Evolutionary conservation across 2,329 filamentous ascomycete species (phyloP).

Genomic region (Escovopsis sp.): DNA sequence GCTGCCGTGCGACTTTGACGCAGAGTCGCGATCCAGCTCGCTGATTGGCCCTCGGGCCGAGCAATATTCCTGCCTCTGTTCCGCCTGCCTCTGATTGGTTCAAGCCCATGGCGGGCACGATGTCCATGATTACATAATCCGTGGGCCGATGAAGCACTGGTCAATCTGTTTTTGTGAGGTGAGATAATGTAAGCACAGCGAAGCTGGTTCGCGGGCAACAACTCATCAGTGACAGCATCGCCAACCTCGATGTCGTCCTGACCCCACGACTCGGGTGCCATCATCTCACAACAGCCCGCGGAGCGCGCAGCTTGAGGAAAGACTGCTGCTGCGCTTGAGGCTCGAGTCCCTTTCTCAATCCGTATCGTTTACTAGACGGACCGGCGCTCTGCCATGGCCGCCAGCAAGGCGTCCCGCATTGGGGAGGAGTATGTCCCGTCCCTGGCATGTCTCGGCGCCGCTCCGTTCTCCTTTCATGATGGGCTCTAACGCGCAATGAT

Average conservation of each 20-base stretch:
- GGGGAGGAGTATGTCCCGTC: conserved; percentile 43
- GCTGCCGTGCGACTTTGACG: background rate
- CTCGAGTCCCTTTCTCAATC: background rate
- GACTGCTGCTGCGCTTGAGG: background rate
- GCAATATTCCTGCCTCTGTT: conserved; percentile 16
- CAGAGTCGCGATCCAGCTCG: conserved; percentile 1
- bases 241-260: conserved; percentile 6
- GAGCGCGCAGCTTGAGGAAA: background rate
- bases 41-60: conserved; percentile 21
- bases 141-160: too few species aligned
- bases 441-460: background rate
- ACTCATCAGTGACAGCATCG: conserved; percentile 1
- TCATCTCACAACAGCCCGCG: background rate
- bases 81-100: too few species aligned
- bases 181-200: too few species aligned
- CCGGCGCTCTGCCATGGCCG: conserved; percentile 29
- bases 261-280: background rate
- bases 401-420: conserved; percentile 45
- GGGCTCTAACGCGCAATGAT: conserved; percentile 16
- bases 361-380: background rate
- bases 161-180: too few species aligned
- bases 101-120: too few species aligned
- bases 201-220: too few species aligned
- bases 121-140: too few species aligned
- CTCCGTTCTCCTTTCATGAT: conserved; percentile 3